Evolutionary conservation across 129 eudicot species (phyloP).

Genomic region (Tagetes erecta): DNA sequence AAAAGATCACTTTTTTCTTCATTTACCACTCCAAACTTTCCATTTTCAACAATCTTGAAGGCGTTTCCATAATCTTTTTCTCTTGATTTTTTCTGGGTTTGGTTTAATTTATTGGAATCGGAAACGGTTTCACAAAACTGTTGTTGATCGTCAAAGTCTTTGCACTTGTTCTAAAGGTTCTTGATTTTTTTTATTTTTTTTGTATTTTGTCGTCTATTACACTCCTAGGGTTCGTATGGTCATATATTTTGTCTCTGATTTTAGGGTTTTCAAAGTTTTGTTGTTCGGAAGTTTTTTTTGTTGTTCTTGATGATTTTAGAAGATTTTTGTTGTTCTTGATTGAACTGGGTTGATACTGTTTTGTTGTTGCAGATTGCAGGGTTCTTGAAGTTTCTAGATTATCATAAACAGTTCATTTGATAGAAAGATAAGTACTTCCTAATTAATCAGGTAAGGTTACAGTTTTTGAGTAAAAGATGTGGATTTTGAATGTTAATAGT

Average conservation of each 20-base stretch:
- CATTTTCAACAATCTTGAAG: slow-evolving; percentile 22
- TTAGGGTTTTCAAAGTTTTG: slow-evolving; percentile 23
- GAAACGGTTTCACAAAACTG: slow-evolving; percentile 12
- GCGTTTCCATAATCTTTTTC: slow-evolving; percentile 14
- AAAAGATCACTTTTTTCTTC: slow-evolving; percentile 25
- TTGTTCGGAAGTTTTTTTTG: neutral
- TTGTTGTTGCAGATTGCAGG: slow-evolving; percentile 20
- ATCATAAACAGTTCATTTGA: slow-evolving; percentile 5
- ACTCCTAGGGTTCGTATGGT: slow-evolving; percentile 29
- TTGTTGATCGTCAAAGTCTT: slow-evolving; percentile 23
- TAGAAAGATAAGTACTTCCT: slow-evolving; percentile 2
- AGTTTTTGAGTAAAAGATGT: slow-evolving; percentile 11
- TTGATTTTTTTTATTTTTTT: slow-evolving; percentile 18
- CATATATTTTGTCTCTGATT: slow-evolving; percentile 10
- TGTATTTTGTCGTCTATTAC: neutral
- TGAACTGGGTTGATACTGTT: slow-evolving; percentile 16
- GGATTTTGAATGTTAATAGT: neutral
- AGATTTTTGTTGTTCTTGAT: neutral
- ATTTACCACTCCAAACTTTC: slow-evolving; percentile 25
- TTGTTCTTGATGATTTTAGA: slow-evolving; percentile 10
- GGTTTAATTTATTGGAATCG: slow-evolving; percentile 4
- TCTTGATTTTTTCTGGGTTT: slow-evolving; percentile 21
- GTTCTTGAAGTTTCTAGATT: slow-evolving; percentile 25
- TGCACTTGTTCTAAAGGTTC: slow-evolving; percentile 14
- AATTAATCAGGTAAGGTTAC: slow-evolving; percentile 28